phyloP scores from a whole-genome alignment of 805 yeast genomes.

The Hanseniaspora osmophila region DNA sequence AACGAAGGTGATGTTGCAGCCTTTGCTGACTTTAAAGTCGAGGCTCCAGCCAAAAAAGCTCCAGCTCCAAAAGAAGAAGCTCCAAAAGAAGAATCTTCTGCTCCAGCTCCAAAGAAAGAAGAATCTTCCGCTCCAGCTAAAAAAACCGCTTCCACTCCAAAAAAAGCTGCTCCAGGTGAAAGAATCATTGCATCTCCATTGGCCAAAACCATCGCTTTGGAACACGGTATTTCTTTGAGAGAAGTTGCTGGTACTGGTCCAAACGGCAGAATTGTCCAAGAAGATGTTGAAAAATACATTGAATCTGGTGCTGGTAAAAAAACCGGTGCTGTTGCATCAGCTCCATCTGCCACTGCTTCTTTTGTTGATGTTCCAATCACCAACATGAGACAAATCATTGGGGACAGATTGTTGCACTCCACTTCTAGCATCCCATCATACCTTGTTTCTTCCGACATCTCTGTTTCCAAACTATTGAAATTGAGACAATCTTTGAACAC shows the following conservation, averaged over 20 bases:
- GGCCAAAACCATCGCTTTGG: conserved; percentile 86
- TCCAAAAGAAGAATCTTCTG: neutral
- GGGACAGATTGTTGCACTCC: conserved; percentile 73
- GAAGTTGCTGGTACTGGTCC: conserved; percentile 88
- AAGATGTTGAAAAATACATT: conserved; percentile 69
- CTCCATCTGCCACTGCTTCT: conserved; percentile 39
- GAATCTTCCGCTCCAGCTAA: conserved; percentile 55
- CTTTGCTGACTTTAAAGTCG: conserved; percentile 75
- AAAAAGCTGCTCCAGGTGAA: conserved; percentile 18
- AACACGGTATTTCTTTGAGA: conserved; percentile 78
- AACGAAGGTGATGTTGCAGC: conserved; percentile 74
- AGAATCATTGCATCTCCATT: conserved; percentile 89
- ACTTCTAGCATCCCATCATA: conserved; percentile 82
- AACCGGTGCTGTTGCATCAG: conserved; percentile 30
- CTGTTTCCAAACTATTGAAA: conserved; percentile 82
- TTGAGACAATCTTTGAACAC: conserved; percentile 83
- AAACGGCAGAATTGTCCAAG: conserved; percentile 81
- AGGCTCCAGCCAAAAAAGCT: conserved; percentile 39
- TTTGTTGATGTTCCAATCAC: conserved; percentile 78
- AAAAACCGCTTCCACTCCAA: conserved; percentile 22
- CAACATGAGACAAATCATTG: conserved; percentile 88
- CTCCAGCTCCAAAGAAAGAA: conserved; percentile 2
- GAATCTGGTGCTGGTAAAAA: conserved; percentile 29
- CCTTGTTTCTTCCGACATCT: conserved; percentile 75
- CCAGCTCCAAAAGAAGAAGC: neutral